Conservation (phyloP, 345 rosid species). For the Ailanthus altissimus region DNA sequence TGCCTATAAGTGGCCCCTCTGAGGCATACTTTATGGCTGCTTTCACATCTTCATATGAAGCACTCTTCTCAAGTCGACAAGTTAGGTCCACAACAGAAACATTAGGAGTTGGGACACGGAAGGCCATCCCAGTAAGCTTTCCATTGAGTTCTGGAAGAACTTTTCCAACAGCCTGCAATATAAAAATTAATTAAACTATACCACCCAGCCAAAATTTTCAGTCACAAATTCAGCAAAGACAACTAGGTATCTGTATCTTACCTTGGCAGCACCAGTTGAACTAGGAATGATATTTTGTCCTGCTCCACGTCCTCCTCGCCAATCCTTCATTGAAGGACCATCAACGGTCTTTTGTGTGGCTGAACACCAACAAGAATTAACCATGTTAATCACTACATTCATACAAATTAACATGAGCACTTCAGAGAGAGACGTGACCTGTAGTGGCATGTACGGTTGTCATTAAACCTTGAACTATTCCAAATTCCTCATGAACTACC, state of each 20-base stretch:
- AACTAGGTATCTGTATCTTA: slow-evolving; percentile 24
- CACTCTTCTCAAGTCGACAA: slow-evolving; percentile 92
- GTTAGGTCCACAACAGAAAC: slow-evolving; percentile 98
- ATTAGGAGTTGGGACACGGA: slow-evolving; percentile 96
- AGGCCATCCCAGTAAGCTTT: slow-evolving; percentile 99
- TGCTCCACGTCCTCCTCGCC: slow-evolving; percentile 99
- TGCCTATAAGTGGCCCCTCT: slow-evolving; percentile 84
- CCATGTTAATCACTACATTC: slow-evolving; percentile 5
- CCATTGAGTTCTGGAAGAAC: slow-evolving; percentile 98
- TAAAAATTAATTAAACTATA: not conserved
- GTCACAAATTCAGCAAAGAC: not conserved
- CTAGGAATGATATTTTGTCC: slow-evolving; percentile 98
- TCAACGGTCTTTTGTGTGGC: slow-evolving; percentile 99
- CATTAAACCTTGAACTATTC: slow-evolving; percentile 95
- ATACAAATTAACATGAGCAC: not conserved
- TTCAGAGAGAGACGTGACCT: slow-evolving; percentile 46
- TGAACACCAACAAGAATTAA: slow-evolving; percentile 36
- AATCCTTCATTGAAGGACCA: slow-evolving; percentile 98
- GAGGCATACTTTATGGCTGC: slow-evolving; percentile 96
- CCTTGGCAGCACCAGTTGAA: slow-evolving; percentile 99
- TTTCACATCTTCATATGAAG: slow-evolving; percentile 90
- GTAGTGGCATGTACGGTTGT: slow-evolving; percentile 99
- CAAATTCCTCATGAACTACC: slow-evolving; percentile 99
- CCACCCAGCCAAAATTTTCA: not conserved
- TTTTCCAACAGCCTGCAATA: slow-evolving; percentile 89